These are phyloP conservation scores for Tuber aestivum DNA, from an alignment of 495 filamentous ascomycete genomes.

Conservation along the genomic window DNA sequence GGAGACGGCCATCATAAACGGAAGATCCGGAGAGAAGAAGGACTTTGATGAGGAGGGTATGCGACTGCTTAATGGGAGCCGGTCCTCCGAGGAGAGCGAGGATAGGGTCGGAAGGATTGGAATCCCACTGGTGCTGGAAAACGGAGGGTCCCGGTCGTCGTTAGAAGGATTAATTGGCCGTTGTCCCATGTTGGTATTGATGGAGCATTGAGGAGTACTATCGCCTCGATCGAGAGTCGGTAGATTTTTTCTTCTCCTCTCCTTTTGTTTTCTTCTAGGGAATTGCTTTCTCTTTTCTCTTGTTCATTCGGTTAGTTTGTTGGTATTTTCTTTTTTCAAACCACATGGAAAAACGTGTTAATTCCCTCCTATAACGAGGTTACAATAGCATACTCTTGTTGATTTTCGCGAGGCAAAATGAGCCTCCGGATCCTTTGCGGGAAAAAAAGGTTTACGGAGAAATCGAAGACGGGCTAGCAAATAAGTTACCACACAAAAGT, in stretches of 20 bases:
- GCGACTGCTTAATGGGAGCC: constrained; percentile 9
- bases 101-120: constrained; percentile 4
- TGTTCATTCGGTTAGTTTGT: background rate
- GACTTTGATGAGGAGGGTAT: constrained; percentile 22
- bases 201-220: constrained; percentile 80
- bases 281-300: constrained; percentile 1
- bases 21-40: constrained; percentile 31
- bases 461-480: background rate
- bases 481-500: background rate
- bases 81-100: background rate
- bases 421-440: background rate
- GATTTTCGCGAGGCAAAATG: background rate
- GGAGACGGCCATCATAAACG: constrained; percentile 62
- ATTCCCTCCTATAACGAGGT: background rate
- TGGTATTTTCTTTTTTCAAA: background rate
- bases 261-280: background rate
- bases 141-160: constrained; percentile 57
- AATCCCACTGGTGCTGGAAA: constrained; percentile 47
- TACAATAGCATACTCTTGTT: background rate
- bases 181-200: constrained; percentile 94
- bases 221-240: constrained; percentile 61
- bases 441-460: background rate
- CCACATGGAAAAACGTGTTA: background rate
- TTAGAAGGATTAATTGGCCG: constrained; percentile 80
- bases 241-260: constrained; percentile 11